Evolutionary conservation across 208 protist genomes (phyloP).

Genomic region (Wallacemonas sp.): DNA sequence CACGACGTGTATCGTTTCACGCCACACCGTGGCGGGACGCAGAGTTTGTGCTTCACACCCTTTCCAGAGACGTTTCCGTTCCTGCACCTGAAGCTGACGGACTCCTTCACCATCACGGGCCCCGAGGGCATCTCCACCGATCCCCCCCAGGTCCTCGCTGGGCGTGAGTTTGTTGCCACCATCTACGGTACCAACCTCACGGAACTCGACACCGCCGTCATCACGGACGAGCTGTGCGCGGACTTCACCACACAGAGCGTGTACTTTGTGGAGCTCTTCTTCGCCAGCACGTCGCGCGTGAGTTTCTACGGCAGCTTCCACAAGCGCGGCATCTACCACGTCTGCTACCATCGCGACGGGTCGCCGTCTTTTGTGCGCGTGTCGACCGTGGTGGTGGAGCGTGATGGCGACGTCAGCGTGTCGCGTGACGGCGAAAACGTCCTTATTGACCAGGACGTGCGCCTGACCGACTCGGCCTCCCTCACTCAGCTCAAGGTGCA

Average conservation of each 20-base stretch:
- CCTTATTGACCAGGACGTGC: conserved; percentile 60
- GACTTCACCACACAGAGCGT: conserved; percentile 67
- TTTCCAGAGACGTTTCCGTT: conserved; percentile 63
- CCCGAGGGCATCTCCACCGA: conserved; percentile 76
- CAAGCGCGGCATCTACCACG: conserved; percentile 68
- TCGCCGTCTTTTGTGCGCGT: conserved; percentile 61
- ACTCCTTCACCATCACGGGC: conserved; percentile 65
- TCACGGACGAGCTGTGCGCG: conserved; percentile 68
- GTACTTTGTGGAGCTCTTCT: conserved; percentile 69
- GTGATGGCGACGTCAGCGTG: conserved; percentile 48
- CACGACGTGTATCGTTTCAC: conserved; percentile 54
- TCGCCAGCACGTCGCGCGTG: conserved; percentile 62
- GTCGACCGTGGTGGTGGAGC: conserved; percentile 72
- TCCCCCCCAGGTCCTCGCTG: conserved; percentile 62
- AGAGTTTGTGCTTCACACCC: conserved; percentile 68
- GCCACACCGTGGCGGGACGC: conserved; percentile 59
- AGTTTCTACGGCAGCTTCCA: conserved; percentile 69
- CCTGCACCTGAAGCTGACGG: conserved; percentile 58
- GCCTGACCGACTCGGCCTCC: conserved; percentile 46
- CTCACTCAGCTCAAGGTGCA: conserved; percentile 64
- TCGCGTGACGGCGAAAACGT: conserved; percentile 51
- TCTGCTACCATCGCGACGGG: conserved; percentile 75
- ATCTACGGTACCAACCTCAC: conserved; percentile 82
- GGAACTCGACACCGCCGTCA: conserved; percentile 67
- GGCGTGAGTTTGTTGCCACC: conserved; percentile 73